phyloP scores from a whole-genome alignment of 1,139 yeast species.

The Meyerozyma guilliermondii region DNA sequence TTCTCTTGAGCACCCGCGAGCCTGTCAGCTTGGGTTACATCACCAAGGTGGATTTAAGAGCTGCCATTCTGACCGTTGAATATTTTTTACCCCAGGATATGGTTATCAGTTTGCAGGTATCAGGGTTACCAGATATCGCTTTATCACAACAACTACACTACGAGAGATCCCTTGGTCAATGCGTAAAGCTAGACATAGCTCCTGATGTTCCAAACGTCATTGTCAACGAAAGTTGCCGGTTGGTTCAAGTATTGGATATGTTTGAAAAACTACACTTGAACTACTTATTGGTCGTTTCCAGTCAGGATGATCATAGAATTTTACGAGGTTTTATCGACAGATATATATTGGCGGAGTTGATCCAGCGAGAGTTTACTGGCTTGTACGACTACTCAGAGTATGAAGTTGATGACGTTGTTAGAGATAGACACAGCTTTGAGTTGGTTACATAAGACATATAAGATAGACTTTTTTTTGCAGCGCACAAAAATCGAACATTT shows the following conservation, averaged over 20 bases:
- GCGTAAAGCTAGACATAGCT: constrained; percentile 13
- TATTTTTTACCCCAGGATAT: constrained; percentile 4
- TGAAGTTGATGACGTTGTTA: constrained; percentile 5
- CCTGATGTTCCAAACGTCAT: constrained; percentile 19
- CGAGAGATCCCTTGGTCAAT: constrained; percentile 14
- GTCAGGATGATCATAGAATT: constrained; percentile 12
- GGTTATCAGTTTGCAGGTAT: constrained; percentile 21
- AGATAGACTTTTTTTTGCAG: background rate
- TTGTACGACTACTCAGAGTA: constrained; percentile 13
- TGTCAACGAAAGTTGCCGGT: constrained; percentile 30
- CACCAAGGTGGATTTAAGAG: constrained; percentile 22
- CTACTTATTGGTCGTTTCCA: constrained; percentile 24
- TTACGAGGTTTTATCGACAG: constrained; percentile 41
- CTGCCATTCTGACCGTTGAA: constrained; percentile 11
- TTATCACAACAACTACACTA: constrained; percentile 23
- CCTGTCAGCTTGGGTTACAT: constrained; percentile 36
- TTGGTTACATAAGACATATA: constrained; percentile 20
- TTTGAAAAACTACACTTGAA: constrained; percentile 40
- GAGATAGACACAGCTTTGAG: constrained; percentile 23
- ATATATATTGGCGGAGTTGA: constrained; percentile 28
- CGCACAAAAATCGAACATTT: background rate
- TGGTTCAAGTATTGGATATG: constrained; percentile 31
- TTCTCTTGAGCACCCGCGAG: constrained; percentile 21
- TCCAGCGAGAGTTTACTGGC: constrained; percentile 24
- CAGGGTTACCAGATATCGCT: constrained; percentile 14